Base-by-base conservation (phyloP, 192 early-diverging fungal genomes). In the Oehlia diaphana region DNA sequence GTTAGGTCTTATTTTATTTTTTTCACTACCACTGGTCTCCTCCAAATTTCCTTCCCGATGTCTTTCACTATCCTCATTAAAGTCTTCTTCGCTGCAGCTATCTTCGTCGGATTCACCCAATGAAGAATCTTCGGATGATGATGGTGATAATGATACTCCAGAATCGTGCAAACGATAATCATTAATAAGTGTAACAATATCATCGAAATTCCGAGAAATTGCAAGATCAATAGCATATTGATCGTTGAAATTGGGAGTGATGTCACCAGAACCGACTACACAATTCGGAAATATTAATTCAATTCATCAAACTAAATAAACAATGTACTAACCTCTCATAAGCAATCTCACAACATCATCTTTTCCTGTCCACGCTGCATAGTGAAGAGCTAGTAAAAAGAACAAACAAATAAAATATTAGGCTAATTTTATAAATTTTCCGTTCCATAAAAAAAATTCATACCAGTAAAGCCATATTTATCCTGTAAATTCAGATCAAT, bases 391-490 rank as follows among this genome's bases (percentile, higher is more conserved):
- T 35, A 82, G 2, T 53, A 4, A 68, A 69, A 47, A 35, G 23
- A 53, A 68, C 39, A 42, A 76, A 3, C 13, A 2, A 39, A 42
- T 16, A 53, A 64, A 61, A 42, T 23, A 5, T 16, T 77, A 47
- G 37, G 6, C 19, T 35, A 16, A 50, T 61, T 49, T 39, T 1
- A 23, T 21, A 16, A 61, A 21, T 39, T 9, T 35, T 21, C 26
- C 1, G 14, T 33, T 23, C 2, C 31, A 62, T 61, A 68, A 31
- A 68, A n/a, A 78, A 14, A 28, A 23, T 44, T 53, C 39, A 21
- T 71, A 79, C 77, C 77, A 12, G 87, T 94, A 85, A 91, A 90
- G 0, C 88, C 91, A 78, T 90, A 92, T 79, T 87, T 84, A 76
- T 94, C 93, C 19, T 80, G 66, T 5, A 80, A 81, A 66, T 93